phyloP scores from a whole-genome alignment of 2,329 filamentous ascomycete species.

The Penicillium fuscoglaucum region DNA sequence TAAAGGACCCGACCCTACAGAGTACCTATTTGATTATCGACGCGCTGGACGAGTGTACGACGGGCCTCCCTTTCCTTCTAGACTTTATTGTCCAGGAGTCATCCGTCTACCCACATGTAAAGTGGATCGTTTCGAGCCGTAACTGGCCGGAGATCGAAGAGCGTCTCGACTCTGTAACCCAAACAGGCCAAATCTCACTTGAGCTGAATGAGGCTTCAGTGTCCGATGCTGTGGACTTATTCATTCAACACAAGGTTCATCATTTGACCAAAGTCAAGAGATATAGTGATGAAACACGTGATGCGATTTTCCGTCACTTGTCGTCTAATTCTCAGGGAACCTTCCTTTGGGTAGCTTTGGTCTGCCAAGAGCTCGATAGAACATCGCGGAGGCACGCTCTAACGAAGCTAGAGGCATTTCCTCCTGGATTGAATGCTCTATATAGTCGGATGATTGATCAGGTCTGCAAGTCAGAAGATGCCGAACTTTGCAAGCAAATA shows the following conservation, averaged over 20 bases:
- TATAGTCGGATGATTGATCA: constrained; percentile 26
- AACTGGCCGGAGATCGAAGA: constrained; percentile 43
- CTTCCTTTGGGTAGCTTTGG: constrained; percentile 45
- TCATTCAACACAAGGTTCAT: too few relatives aligned
- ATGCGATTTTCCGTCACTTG: too few relatives aligned
- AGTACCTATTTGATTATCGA: constrained; percentile 45
- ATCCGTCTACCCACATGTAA: constrained; percentile 34
- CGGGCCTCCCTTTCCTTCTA: constrained; percentile 7
- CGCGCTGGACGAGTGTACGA: constrained; percentile 50
- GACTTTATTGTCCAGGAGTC: too few relatives aligned
- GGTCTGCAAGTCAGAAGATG: constrained; percentile 20
- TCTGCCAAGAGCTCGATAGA: constrained; percentile 30
- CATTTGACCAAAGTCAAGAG: too few relatives aligned
- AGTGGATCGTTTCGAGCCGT: constrained; percentile 51
- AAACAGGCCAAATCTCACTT: constrained; percentile 1
- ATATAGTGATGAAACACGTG: too few relatives aligned
- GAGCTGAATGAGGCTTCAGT: constrained; percentile 11
- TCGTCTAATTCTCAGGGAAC: too few relatives aligned
- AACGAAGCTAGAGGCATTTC: constrained; percentile 6
- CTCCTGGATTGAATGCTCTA: constrained; percentile 12
- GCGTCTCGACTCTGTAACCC: constrained; percentile 19
- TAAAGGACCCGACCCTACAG: constrained; percentile 36
- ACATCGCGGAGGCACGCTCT: not conserved
- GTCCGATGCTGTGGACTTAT: constrained; percentile 26
- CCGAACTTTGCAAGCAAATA: not conserved